Conservation (phyloP, 78 protist genomes). For the Dictyostelium intermedium region DNA sequence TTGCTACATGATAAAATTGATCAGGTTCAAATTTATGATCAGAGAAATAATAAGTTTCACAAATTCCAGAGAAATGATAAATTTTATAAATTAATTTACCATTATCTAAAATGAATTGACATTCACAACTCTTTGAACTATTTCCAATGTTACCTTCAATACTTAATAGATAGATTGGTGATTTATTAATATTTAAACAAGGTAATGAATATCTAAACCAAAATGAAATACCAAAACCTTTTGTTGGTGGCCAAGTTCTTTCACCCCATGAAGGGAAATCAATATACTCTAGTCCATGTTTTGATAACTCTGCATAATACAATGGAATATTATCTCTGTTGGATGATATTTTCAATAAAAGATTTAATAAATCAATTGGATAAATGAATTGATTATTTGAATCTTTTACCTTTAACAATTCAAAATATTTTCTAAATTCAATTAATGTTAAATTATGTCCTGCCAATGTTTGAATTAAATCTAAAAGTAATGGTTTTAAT, state of each 20-base stretch:
- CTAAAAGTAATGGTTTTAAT: conserved; percentile 43
- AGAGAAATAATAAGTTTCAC: conserved; percentile 41
- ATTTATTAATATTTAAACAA: conserved; percentile 34
- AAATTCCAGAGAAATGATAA: background rate
- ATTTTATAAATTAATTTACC: conserved; percentile 7
- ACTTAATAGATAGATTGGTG: conserved; percentile 37
- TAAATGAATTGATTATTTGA: background rate
- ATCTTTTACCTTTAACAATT: conserved; percentile 37
- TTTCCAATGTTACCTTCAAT: conserved; percentile 30
- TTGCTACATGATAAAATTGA: conserved; percentile 26
- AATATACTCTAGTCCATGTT: conserved; percentile 52
- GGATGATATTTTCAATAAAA: conserved; percentile 12
- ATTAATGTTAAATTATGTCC: conserved; percentile 36
- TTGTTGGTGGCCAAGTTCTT: conserved; percentile 73
- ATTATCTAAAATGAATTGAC: conserved; percentile 31
- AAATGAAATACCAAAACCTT: conserved; percentile 75
- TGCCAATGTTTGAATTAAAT: conserved; percentile 53
- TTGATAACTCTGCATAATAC: conserved; percentile 78
- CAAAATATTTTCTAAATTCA: conserved; percentile 63
- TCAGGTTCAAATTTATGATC: conserved; percentile 65
- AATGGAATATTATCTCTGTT: conserved; percentile 38
- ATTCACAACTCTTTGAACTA: conserved; percentile 25
- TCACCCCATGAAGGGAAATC: conserved; percentile 66
- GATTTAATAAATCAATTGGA: conserved; percentile 62
- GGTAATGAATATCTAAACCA: conserved; percentile 73